Evolutionary conservation across 805 yeast genomes (phyloP), one percentile per base, ranked within the genome.

Genomic region (Cyberlindnera maritima): DNA sequence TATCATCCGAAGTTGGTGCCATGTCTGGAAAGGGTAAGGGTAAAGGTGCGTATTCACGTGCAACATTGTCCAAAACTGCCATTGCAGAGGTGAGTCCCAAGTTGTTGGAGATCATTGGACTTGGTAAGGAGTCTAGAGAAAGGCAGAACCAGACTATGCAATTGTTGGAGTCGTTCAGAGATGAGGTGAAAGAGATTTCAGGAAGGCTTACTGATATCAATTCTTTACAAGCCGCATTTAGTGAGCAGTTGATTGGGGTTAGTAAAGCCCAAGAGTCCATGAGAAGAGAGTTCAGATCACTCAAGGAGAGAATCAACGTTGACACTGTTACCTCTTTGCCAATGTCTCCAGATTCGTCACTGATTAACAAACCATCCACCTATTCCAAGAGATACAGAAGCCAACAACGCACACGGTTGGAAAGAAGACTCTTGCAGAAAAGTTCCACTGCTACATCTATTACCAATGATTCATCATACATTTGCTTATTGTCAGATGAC

Each of bases 401-500:
- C 15, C 46, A 35, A 14, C 45, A 37, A 11, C 28, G 36, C 2
- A 8, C 35, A 9, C 42, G 46, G 12, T 26, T 14, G 39, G 31
- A 29, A 15, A 29, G 21, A 28, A 38, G 11, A 12, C 19, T 38
- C 7, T 6, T 28, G 13, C 31, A 28, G n/a, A 28, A 7, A 28
- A 28, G 31, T 11, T 12, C 13, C 7, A 28, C 13, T 8, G 8
- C 28, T 28, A 28, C 31, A 11, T 7, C 31, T 11, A 14, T 13
- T 28, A 11, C 13, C 11, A 28, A 28, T 11, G n/a, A 28, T 28
- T 14, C 31, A 6, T 28, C 50, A 21, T 41, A 41, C 17, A 41
- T 42, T 19, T 28, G 41, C 36, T 32, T 54, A 11, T 23, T 51
- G 29, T 54, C 56, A 9, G 58, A 52, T 37, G 53, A 50, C 23